phyloP scores from a whole-genome alignment of 2,329 filamentous ascomycete species.

The Trichoderma breve region DNA sequence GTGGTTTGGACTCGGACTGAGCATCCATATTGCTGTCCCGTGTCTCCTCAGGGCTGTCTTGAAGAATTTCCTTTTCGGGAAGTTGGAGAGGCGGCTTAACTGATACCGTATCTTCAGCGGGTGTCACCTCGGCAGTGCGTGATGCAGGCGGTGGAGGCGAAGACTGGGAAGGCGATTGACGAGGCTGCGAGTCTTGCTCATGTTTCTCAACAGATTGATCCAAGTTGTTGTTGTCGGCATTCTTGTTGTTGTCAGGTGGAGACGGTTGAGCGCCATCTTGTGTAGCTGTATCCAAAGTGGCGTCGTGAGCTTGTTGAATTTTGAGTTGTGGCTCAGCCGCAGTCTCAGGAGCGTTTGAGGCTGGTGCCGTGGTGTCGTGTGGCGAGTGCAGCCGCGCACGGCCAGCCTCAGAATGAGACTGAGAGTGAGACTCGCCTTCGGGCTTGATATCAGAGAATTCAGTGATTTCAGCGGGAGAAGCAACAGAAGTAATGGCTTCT shows the following conservation, averaged over 20 bases:
- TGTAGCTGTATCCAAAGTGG: not conserved
- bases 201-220: not conserved
- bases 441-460: not conserved
- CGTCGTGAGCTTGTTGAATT: conserved; percentile 5
- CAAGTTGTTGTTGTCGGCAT: not conserved
- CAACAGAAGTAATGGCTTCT: not conserved
- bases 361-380: conserved; percentile 3
- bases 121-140: not conserved
- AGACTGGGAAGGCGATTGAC: not conserved
- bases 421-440: not conserved
- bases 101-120: not conserved
- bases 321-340: conserved; percentile 10
- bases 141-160: not conserved
- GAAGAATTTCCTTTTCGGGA: conserved; percentile 15
- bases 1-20: not conserved
- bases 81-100: conserved; percentile 2
- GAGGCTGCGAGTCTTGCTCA: not conserved
- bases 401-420: not conserved
- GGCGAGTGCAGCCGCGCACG: not conserved
- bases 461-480: not conserved
- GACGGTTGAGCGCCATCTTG: not conserved
- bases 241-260: not conserved
- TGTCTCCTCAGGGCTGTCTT: not conserved
- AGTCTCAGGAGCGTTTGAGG: not conserved
- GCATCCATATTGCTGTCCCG: not conserved